Base-by-base conservation (phyloP, 139 green algal genomes). In the Choricystis sp. region DNA sequence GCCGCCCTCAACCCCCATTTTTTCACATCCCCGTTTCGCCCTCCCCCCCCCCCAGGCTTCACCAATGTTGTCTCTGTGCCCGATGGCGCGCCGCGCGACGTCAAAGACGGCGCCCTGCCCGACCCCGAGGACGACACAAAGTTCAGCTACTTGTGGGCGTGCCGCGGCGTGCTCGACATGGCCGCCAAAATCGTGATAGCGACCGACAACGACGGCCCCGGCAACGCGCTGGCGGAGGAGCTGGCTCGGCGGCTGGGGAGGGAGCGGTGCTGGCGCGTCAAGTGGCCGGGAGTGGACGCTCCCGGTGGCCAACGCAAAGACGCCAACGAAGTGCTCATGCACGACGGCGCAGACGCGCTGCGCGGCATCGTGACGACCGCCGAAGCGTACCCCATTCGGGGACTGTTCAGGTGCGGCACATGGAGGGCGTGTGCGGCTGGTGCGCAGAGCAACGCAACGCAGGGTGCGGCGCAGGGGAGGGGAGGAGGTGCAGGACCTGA, bases 291-390 rank as follows among this genome's bases (percentile, higher is more conserved):
- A 16, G 40, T 16, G 9, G 40, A 52, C 40, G 40, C 40, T 9
- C 9, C 9, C 16, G 40, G 9, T 9, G 40, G 9, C 40, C 9
- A 16, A 9, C 9, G 16, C 9, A 96, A 96, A 77, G 89, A 96
- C 67, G 89, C 89, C 14, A 96, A 96, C 69, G 89, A 97, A 66
- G 82, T 93, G 57, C 73, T 96, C 57, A 63, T 89, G 61, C 65
- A 67, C 29, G 79, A 94, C 61, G 87, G 87, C 0, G 57, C 69
- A 0, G 68, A 76, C 14, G 73, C 67, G 23, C 66, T 97, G 60
- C 58, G 49, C 14, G 63, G 28, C 9, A 83, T 79, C 19, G 31
- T 96, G 16, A 76, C 83, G 29, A 65, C 29, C 19, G 82, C 86
- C 2, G 66, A 90, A 64, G 69, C 78, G 3, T 88, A 85, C 60